Percentiles rank a stretch among this genome's conserved stretches.
These are phyloP conservation scores for Xylaria sp. DNA, from an alignment of 2,329 filamentous ascomycete species.

Conservation along the genomic window DNA sequence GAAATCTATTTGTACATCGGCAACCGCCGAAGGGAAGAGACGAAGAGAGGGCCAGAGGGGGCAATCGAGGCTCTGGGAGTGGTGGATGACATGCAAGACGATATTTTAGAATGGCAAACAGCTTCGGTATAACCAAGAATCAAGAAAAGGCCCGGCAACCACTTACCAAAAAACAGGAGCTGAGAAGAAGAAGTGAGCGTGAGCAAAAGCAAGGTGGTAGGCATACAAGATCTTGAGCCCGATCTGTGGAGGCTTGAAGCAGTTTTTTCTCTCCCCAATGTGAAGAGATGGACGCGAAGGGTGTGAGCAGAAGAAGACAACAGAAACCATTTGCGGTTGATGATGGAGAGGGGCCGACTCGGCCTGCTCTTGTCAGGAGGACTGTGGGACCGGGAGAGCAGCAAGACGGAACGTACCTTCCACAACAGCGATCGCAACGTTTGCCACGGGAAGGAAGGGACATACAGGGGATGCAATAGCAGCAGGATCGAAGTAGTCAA, in stretches of 20 bases:
- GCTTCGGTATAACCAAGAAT: too few species aligned
- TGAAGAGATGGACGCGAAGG: slow-evolving; percentile 25
- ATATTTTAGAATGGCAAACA: too few species aligned
- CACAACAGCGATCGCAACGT: not conserved
- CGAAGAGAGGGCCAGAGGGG: not conserved
- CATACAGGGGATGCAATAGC: not conserved
- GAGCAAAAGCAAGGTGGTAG: slow-evolving; percentile 43
- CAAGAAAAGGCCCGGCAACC: not conserved
- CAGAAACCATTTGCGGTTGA: not conserved
- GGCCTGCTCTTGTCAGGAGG: not conserved
- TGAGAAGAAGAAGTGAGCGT: slow-evolving; percentile 8
- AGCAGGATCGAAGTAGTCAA: not conserved
- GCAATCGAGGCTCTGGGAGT: too few species aligned
- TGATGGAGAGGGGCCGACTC: not conserved
- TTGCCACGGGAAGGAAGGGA: slow-evolving; percentile 6
- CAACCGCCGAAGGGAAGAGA: not conserved
- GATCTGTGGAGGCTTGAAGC: slow-evolving; percentile 34
- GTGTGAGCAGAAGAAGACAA: slow-evolving; percentile 23
- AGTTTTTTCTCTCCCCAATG: slow-evolving; percentile 21
- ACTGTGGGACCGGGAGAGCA: not conserved
- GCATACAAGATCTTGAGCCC: slow-evolving; percentile 46
- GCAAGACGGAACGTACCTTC: slow-evolving; percentile 18
- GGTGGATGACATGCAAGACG: too few species aligned
- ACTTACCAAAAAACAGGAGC: slow-evolving; percentile 34
- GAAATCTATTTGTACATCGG: not conserved